Conservation (phyloP, 495 filamentous ascomycete genomes). For the Rhypophila decipiens region DNA sequence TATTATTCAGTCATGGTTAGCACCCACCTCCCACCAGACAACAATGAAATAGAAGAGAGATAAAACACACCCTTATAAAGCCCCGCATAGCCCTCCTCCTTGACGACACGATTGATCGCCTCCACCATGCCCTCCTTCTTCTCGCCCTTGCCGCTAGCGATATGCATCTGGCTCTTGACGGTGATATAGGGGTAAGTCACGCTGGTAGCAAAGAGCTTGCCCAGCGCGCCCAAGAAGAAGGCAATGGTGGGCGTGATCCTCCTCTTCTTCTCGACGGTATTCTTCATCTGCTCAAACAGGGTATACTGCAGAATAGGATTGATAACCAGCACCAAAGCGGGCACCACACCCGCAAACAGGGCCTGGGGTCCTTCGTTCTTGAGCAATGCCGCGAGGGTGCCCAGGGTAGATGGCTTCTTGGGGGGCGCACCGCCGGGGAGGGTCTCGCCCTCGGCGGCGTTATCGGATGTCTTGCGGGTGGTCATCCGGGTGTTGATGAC, state of each 20-base stretch:
- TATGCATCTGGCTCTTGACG: slow-evolving; percentile 94
- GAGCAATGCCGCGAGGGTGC: slow-evolving; percentile 70
- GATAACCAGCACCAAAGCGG: slow-evolving; percentile 87
- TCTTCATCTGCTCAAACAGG: slow-evolving; percentile 95
- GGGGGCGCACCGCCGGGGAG: slow-evolving; percentile 21
- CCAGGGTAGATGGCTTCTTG: slow-evolving; percentile 60
- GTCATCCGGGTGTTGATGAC: slow-evolving; percentile 98
- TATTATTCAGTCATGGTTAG: slow-evolving; percentile 19
- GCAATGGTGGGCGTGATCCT: slow-evolving; percentile 74
- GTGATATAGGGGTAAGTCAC: slow-evolving; percentile 99
- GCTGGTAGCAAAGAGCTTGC: slow-evolving; percentile 87
- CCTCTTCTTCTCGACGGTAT: slow-evolving; percentile 41
- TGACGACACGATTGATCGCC: slow-evolving; percentile 70
- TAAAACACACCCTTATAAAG: slow-evolving; percentile 78
- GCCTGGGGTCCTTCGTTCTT: slow-evolving; percentile 73
- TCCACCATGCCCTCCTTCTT: slow-evolving; percentile 62
- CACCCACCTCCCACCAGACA: not conserved
- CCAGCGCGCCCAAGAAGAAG: slow-evolving; percentile 85
- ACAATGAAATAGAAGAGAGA: not conserved
- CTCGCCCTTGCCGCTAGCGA: slow-evolving; percentile 55
- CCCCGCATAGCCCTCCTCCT: slow-evolving; percentile 80
- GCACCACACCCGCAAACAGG: slow-evolving; percentile 87
- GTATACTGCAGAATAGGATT: slow-evolving; percentile 99
- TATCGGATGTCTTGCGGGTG: slow-evolving; percentile 55
- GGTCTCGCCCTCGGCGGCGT: slow-evolving; percentile 51